Evolutionary conservation across 345 rosid species (phyloP), one percentile per base, ranked within the genome.

Genomic region (Sapria himalayana): DNA sequence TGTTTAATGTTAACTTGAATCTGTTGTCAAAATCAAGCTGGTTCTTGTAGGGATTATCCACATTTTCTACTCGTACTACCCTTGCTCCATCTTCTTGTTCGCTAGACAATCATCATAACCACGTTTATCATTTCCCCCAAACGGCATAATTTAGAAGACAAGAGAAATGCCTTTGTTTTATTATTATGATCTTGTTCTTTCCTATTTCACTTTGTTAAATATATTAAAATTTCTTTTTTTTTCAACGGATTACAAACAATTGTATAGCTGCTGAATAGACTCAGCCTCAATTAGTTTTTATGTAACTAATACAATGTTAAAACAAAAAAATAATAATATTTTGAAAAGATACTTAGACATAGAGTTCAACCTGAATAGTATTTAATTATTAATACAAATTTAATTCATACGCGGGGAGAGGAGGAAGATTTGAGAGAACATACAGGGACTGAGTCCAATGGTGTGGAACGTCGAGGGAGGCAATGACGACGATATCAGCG

Each of bases 401-500:
- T n/a, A n/a, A n/a, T n/a, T n/a, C n/a, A n/a, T n/a, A 3, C 14
- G 43, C 22, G 23, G 12, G 18, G 24, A 39, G 29, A 18, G n/a
- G 11, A 6, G 21, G 3, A 6, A 1, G 33, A 23, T 22, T 11
- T 9, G 14, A 3, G 43, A 51, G 9, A 41, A 51, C 97, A 72
- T 72, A 82, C 98, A 79, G 25, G 41, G 71, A 55, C 16, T 32
- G 73, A 58, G 74, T 69, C 98, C 98, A 89, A 25, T 63, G 69
- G 43, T 22, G 74, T 25, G 98, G 98, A 19, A 89, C 98, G 50
- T 89, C 98, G 25, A 62, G 45, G 55, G 98, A 79, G 45, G 98
- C 98, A 54, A 89, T 79, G 54, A 89, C 95, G 52, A 89, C 72
- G 47, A 89, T 65, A 69, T 89, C 98, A 41, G 98, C 98, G 31